Percentiles rank a stretch among this genome's conserved stretches.
These are phyloP conservation scores for Fraxinus velutina DNA, from an alignment of 305 asterid genomes.

Conservation along the genomic window DNA sequence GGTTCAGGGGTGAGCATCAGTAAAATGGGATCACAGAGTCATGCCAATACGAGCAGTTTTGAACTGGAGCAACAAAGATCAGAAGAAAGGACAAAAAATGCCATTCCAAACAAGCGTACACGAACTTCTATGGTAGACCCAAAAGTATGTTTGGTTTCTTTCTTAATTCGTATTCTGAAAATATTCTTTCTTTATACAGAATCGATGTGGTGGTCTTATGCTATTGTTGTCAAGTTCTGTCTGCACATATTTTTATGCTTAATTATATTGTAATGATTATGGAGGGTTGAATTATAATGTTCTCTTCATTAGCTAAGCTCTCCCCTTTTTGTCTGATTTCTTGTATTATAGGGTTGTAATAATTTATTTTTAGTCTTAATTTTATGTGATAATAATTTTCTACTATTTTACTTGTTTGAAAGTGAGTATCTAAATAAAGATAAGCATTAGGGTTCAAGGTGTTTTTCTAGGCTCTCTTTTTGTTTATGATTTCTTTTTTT, in stretches of 20 bases:
- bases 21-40: slow-evolving; percentile 64
- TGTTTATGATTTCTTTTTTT: not conserved
- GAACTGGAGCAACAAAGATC: slow-evolving; percentile 69
- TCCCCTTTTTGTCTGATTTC: slow-evolving; percentile 15
- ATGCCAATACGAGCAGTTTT: slow-evolving; percentile 52
- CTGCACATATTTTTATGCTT: not conserved
- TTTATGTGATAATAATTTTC: slow-evolving; percentile 9
- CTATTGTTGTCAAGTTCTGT: not conserved
- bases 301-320: slow-evolving; percentile 18
- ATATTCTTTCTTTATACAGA: slow-evolving; percentile 13
- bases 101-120: slow-evolving; percentile 81
- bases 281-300: slow-evolving; percentile 1
- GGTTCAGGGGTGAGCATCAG: slow-evolving; percentile 48
- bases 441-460: not conserved
- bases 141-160: slow-evolving; percentile 46
- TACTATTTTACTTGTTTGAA: slow-evolving; percentile 18
- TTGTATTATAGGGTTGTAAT: slow-evolving; percentile 17
- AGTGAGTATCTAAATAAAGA: slow-evolving; percentile 1
- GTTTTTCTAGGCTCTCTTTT: not conserved
- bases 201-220: slow-evolving; percentile 4
- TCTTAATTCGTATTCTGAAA: slow-evolving; percentile 14
- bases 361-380: slow-evolving; percentile 7
- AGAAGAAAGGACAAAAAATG: slow-evolving; percentile 61
- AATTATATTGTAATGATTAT: not conserved
- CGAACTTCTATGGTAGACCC: slow-evolving; percentile 79